Conservation (phyloP, 176 grass and related monocot genomes). For the Avena atlantica region DNA sequence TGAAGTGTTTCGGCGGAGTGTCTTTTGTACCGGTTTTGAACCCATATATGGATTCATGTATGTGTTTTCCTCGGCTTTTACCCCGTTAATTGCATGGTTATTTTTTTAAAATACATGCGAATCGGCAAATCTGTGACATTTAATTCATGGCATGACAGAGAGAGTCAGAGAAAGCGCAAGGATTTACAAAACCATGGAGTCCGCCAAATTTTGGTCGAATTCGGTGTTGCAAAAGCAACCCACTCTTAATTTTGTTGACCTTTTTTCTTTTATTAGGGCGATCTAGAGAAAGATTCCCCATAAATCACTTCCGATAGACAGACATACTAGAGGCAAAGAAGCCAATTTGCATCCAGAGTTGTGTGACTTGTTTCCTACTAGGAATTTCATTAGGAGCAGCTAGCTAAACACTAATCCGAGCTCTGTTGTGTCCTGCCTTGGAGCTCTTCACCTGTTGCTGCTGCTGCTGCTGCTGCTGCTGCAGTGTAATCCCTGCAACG, state of each 20-base stretch:
- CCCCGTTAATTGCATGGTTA: too few species aligned
- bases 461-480: not conserved
- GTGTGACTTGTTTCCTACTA: conserved; percentile 24
- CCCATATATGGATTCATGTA: too few species aligned
- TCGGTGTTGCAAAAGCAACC: too few species aligned
- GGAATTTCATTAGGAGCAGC: conserved; percentile 17
- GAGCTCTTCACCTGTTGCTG: conserved; percentile 25
- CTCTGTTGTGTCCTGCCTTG: not conserved
- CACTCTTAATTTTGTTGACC: not conserved
- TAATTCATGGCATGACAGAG: too few species aligned
- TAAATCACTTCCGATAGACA: conserved; percentile 18
- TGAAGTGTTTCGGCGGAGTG: too few species aligned
- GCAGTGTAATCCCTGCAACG: conserved; percentile 20
- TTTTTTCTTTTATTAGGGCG: not conserved
- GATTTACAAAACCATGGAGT: too few species aligned
- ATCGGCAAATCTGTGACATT: too few species aligned
- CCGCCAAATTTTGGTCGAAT: too few species aligned
- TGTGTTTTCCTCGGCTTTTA: too few species aligned
- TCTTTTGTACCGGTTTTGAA: too few species aligned
- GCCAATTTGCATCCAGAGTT: conserved; percentile 16
- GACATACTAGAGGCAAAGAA: conserved; percentile 4
- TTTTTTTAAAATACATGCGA: too few species aligned
- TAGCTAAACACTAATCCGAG: conserved; percentile 36
- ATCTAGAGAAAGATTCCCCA: not conserved
- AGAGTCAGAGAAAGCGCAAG: too few species aligned